Conservation (phyloP, 129 eudicot genomes). For the Sambucus nigra region DNA sequence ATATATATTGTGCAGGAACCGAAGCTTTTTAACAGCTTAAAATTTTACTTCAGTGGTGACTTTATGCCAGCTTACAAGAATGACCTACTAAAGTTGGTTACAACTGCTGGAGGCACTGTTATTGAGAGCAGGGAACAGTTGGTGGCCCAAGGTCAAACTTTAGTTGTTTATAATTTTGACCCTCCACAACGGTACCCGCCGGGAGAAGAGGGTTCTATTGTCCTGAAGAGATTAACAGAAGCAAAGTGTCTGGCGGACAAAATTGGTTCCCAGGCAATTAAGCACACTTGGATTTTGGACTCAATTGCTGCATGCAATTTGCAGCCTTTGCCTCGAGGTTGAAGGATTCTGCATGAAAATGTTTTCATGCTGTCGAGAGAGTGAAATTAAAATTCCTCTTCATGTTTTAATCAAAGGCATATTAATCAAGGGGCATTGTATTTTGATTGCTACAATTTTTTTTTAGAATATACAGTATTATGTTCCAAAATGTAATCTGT, state of each 20-base stretch:
- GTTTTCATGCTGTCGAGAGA: no score
- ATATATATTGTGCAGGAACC: constrained; percentile 23
- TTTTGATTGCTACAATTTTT: no score
- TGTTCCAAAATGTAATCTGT: no score
- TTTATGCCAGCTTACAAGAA: constrained; percentile 20
- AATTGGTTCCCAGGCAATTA: constrained; percentile 19
- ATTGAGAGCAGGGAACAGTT: constrained; percentile 20
- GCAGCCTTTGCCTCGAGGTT: constrained; percentile 13
- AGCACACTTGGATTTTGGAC: constrained; percentile 51
- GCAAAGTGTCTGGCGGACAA: constrained; percentile 28
- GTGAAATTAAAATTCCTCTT: no score
- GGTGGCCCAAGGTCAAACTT: neutral
- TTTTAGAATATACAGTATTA: no score
- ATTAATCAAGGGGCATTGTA: no score
- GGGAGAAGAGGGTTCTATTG: constrained; percentile 9
- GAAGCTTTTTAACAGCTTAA: constrained; percentile 31
- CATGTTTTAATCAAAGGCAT: no score
- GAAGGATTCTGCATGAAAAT: no score
- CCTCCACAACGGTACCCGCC: constrained; percentile 3
- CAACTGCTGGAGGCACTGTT: constrained; percentile 40
- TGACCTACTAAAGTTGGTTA: constrained; percentile 28
- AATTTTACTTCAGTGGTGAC: constrained; percentile 31
- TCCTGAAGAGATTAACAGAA: constrained; percentile 15
- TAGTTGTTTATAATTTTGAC: constrained; percentile 32
- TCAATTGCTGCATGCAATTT: constrained; percentile 41